A percentile compares a stretch with the other conserved stretches of the same genome.
phyloP scores from a whole-genome alignment of 2,329 filamentous ascomycete genomes.

The Aspergillus sp. region DNA sequence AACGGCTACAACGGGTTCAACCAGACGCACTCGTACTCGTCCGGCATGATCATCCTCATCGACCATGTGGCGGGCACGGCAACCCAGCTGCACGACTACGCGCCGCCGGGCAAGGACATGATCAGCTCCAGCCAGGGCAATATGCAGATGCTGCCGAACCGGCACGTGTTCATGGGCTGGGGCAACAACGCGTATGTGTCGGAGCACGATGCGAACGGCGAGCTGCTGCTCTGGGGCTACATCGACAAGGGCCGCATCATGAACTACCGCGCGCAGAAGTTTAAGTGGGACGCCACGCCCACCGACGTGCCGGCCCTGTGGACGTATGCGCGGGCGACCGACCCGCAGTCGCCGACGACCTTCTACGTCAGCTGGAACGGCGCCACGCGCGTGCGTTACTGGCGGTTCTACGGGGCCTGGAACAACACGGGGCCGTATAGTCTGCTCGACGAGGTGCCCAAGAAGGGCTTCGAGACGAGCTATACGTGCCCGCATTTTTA shows the following conservation, averaged over 20 bases:
- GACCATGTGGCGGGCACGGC: constrained; percentile 38
- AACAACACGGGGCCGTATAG: constrained; percentile 32
- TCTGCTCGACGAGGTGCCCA: constrained; percentile 27
- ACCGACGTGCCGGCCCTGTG: constrained; percentile 42
- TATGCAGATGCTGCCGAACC: constrained; percentile 36
- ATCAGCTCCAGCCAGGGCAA: constrained; percentile 42
- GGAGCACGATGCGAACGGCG: constrained; percentile 38
- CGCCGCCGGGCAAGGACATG: constrained; percentile 22
- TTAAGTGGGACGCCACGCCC: constrained; percentile 41
- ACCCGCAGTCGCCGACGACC: constrained; percentile 25
- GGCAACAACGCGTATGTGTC: constrained; percentile 42
- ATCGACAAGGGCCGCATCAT: constrained; percentile 35
- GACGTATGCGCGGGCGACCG: constrained; percentile 33
- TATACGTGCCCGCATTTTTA: constrained; percentile 30
- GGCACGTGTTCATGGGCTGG: constrained; percentile 42
- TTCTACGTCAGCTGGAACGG: constrained; percentile 44
- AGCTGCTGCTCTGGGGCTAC: constrained; percentile 37
- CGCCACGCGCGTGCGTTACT: constrained; percentile 36
- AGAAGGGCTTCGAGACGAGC: constrained; percentile 40
- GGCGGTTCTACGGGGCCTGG: constrained; percentile 35
- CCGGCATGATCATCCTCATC: constrained; percentile 40
- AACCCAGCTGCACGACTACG: constrained; percentile 32
- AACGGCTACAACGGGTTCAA: constrained; percentile 45
- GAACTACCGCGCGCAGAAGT: constrained; percentile 45
- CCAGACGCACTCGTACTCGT: constrained; percentile 36